These are phyloP conservation scores for Aspergillus steynii DNA, from an alignment of 495 filamentous ascomycete species.

Conservation along the genomic window DNA sequence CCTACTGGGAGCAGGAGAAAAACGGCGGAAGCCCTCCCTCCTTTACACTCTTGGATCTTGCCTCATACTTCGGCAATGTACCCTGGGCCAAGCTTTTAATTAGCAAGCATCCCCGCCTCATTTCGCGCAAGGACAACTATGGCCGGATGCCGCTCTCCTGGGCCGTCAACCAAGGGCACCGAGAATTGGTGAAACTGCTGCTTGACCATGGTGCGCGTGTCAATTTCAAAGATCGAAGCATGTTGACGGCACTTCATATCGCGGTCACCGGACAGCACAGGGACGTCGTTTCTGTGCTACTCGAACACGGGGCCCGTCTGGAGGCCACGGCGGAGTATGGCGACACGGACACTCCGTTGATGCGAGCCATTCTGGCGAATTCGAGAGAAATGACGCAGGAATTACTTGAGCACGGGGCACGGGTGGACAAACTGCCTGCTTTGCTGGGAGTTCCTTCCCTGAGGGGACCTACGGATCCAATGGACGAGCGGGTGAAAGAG, in stretches of 20 bases:
- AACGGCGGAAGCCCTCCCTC: slow-evolving; percentile 23
- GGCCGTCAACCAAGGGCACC: slow-evolving; percentile 21
- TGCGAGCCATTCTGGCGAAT: slow-evolving; percentile 26
- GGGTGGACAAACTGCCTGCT: slow-evolving; percentile 21
- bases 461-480: slow-evolving; percentile 19
- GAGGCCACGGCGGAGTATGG: slow-evolving; percentile 24
- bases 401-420: slow-evolving; percentile 2
- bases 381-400: slow-evolving; percentile 19
- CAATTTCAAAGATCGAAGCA: slow-evolving; percentile 30
- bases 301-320: slow-evolving; percentile 23
- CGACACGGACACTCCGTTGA: slow-evolving; percentile 24
- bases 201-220: slow-evolving; percentile 31
- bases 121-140: slow-evolving; percentile 15
- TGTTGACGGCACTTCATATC: slow-evolving; percentile 28
- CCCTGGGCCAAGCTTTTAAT: slow-evolving; percentile 26
- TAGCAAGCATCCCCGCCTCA: slow-evolving; percentile 20
- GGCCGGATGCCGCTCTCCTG: slow-evolving; percentile 2
- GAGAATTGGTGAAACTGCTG: slow-evolving; percentile 31
- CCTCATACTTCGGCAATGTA: slow-evolving; percentile 35
- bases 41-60: slow-evolving; percentile 40
- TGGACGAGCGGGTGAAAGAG: slow-evolving; percentile 27
- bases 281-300: slow-evolving; percentile 28
- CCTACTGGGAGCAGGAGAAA: slow-evolving; percentile 31
- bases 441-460: slow-evolving; percentile 23
- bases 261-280: slow-evolving; percentile 31